Evolutionary conservation across 176 grass and related monocot species (phyloP).

Genomic region (Thalia dealbata): DNA sequence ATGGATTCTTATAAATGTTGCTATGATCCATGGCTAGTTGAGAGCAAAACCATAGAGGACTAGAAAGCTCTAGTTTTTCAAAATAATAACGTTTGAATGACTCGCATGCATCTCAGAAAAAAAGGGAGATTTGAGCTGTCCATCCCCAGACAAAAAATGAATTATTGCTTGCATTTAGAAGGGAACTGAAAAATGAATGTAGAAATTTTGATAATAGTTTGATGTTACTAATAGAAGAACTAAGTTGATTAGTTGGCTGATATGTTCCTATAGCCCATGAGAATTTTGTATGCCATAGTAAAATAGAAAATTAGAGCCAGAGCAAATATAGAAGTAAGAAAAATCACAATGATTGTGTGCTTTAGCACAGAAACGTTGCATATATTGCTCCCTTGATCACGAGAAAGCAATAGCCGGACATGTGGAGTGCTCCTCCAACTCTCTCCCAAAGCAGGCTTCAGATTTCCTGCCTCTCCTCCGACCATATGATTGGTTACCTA

Average conservation of each 20-base stretch:
- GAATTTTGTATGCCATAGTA: too few relatives aligned
- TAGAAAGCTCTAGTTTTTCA: background rate
- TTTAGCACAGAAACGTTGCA: conserved; percentile 40
- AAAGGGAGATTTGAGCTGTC: background rate
- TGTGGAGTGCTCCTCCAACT: conserved; percentile 62
- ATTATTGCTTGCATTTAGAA: background rate
- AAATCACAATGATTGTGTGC: conserved; percentile 49
- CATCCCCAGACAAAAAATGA: too few relatives aligned
- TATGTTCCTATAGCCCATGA: background rate
- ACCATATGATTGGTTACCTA: conserved; percentile 12
- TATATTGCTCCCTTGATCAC: conserved; percentile 29
- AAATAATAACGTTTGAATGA: background rate
- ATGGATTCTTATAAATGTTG: background rate
- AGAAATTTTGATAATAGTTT: background rate
- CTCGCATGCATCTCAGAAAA: background rate
- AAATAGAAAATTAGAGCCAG: background rate
- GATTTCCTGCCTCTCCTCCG: background rate
- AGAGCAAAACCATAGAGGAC: background rate
- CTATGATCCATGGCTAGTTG: background rate
- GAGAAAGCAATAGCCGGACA: conserved; percentile 39
- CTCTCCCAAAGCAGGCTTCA: conserved; percentile 53
- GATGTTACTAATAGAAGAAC: background rate
- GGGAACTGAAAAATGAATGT: background rate
- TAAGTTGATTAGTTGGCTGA: background rate
- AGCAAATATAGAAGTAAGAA: conserved; percentile 3